These are phyloP conservation scores for Croton setiger DNA, from an alignment of 441 rosid genomes.

Conservation along the genomic window DNA sequence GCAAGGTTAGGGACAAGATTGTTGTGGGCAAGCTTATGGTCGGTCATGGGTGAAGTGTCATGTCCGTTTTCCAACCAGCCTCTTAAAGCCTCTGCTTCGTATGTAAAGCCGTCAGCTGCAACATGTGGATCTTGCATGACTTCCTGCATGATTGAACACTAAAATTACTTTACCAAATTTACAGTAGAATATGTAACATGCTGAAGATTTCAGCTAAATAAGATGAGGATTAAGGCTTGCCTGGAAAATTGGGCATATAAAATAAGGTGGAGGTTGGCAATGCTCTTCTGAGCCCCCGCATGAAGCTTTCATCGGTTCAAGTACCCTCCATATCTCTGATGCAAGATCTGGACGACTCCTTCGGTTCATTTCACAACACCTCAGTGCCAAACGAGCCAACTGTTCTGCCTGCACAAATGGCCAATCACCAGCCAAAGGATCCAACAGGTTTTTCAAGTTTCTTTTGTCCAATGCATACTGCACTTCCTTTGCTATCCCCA, in stretches of 20 bases:
- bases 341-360: slow-evolving; percentile 80
- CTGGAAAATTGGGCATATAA: slow-evolving; percentile 89
- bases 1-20: slow-evolving; percentile 81
- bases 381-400: slow-evolving; percentile 72
- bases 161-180: background rate
- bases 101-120: slow-evolving; percentile 89
- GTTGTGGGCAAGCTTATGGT: slow-evolving; percentile 48
- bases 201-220: background rate
- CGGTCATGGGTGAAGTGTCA: slow-evolving; percentile 84
- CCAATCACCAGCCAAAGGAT: slow-evolving; percentile 98
- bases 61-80: slow-evolving; percentile 95
- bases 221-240: slow-evolving; percentile 32
- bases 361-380: slow-evolving; percentile 77
- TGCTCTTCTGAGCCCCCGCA: slow-evolving; percentile 68
- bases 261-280: slow-evolving; percentile 71
- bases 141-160: slow-evolving; percentile 51
- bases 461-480: slow-evolving; percentile 60
- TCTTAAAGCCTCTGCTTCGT: slow-evolving; percentile 87
- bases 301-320: slow-evolving; percentile 95
- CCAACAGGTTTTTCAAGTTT: slow-evolving; percentile 55
- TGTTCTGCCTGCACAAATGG: slow-evolving; percentile 97
- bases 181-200: background rate
- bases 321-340: slow-evolving; percentile 82
- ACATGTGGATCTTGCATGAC: slow-evolving; percentile 92
- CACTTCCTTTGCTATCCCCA: slow-evolving; percentile 72